phyloP scores from a whole-genome alignment of 345 rosid genomes.

The Gossypium herbaceum region DNA sequence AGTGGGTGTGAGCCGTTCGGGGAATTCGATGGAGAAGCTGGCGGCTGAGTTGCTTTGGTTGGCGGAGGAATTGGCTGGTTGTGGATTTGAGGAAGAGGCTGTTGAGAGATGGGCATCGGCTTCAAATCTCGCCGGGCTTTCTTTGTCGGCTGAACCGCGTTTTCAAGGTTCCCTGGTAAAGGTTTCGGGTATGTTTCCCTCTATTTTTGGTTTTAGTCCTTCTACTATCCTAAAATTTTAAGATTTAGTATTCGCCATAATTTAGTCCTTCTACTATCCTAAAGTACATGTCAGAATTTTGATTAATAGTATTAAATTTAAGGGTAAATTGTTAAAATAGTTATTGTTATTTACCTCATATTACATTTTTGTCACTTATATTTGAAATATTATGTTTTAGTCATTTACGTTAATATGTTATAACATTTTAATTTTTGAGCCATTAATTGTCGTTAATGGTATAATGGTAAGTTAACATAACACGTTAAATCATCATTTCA shows the following conservation, averaged over 20 bases:
- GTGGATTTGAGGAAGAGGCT: constrained; percentile 72
- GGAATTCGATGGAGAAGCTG: constrained; percentile 55
- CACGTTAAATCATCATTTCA: fast-evolving
- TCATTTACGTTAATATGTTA: no score
- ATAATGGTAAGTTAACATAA: fast-evolving
- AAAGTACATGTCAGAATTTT: no score
- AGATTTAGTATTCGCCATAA: no score
- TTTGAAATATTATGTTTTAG: no score
- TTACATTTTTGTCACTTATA: no score
- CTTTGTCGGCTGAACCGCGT: constrained; percentile 68
- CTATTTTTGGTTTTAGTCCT: background rate
- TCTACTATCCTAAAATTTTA: no score
- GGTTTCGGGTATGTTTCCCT: constrained; percentile 48
- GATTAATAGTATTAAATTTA: no score
- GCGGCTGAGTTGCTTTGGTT: constrained; percentile 93
- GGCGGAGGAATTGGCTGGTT: constrained; percentile 59
- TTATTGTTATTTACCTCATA: fast-evolving
- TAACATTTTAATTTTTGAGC: no score
- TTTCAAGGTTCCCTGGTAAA: constrained; percentile 66
- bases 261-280: no score
- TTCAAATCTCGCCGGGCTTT: constrained; percentile 59
- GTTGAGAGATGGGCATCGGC: constrained; percentile 81
- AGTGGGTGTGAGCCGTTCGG: constrained; percentile 34
- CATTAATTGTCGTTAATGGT: no score
- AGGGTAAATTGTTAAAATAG: no score